phyloP scores from a whole-genome alignment of 306 rosid species.

The Fragaria ananassa region DNA sequence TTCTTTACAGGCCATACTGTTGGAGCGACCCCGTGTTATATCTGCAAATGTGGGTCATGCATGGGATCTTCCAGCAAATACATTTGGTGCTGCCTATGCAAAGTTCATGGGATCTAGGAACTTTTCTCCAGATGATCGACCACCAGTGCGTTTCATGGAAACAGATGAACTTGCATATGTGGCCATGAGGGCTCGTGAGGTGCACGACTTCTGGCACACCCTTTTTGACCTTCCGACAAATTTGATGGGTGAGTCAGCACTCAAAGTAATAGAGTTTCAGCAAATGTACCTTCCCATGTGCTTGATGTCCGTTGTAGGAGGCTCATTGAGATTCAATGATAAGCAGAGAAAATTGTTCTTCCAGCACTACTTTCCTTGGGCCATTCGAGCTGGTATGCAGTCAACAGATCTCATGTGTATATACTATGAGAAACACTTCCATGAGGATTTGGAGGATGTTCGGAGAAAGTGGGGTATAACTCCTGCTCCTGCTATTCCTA shows the following conservation, averaged over 20 bases:
- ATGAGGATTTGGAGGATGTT: conserved; percentile 76
- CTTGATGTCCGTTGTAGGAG: conserved; percentile 64
- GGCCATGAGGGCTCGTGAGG: conserved; percentile 88
- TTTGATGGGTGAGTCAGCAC: conserved; percentile 86
- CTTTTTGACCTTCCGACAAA: conserved; percentile 82
- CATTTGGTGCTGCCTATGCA: conserved; percentile 92
- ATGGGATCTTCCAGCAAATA: conserved; percentile 73
- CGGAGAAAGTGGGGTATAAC: conserved; percentile 70
- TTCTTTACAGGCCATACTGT: conserved; percentile 50
- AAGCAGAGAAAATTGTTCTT: conserved; percentile 77
- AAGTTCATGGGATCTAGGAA: conserved; percentile 94
- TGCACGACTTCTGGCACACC: conserved; percentile 95
- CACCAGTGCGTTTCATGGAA: conserved; percentile 91
- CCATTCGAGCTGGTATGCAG: conserved; percentile 68
- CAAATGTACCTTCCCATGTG: conserved; percentile 93
- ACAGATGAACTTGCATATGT: conserved; percentile 76
- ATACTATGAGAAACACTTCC: conserved; percentile 77
- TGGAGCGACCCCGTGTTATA: conserved; percentile 71
- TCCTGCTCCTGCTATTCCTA: conserved; percentile 57
- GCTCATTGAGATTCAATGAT: conserved; percentile 65
- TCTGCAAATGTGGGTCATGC: conserved; percentile 75
- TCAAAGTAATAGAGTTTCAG: conserved; percentile 82
- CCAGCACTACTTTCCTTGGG: conserved; percentile 89
- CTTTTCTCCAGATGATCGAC: conserved; percentile 92
- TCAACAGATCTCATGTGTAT: conserved; percentile 85